phyloP scores from a whole-genome alignment of 2,329 filamentous ascomycete species.

The Trichophyton schoenleinii region DNA sequence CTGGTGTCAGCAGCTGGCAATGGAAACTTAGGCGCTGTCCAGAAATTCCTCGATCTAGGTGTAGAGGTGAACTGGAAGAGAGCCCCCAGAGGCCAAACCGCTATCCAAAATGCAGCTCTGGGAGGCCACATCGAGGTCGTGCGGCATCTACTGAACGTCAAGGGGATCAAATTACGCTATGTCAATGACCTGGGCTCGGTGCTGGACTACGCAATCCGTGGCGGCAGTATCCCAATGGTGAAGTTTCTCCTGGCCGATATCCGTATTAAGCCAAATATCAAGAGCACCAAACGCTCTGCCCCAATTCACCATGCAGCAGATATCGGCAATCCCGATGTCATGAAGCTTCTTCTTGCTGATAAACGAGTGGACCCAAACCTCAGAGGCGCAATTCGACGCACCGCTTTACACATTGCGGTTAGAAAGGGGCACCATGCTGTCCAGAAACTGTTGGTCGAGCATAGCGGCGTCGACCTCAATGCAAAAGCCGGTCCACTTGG shows the following conservation, averaged over 20 bases:
- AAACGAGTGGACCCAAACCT: conserved; percentile 21
- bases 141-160: not conserved
- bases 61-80: not conserved
- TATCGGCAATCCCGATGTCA: not conserved
- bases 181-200: not conserved
- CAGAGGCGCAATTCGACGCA: conserved; percentile 12
- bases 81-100: not conserved
- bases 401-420: conserved; percentile 4
- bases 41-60: not conserved
- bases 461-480: not conserved
- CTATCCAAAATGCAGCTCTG: not conserved
- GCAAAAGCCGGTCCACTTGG: not conserved
- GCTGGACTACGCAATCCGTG: not conserved
- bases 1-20: not conserved
- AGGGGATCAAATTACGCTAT: not conserved
- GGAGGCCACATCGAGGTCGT: not conserved
- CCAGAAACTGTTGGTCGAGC: not conserved
- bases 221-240: not conserved
- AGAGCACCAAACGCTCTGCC: not conserved
- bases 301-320: not conserved
- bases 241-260: not conserved
- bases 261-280: not conserved
- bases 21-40: not conserved
- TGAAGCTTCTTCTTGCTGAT: not conserved
- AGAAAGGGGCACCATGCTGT: not conserved